A percentile compares a stretch with the other conserved stretches of the same genome.
phyloP scores from a whole-genome alignment of 129 eudicot species.

The sunflower (Helianthus annuus) region HanXRQr2.0-SUNRISE NC_035446.2:157513983-157514482 shows the following conservation, averaged over 20 bases:
- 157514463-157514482: no score
- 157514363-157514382: conserved; percentile 3
- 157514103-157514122: conserved; percentile 51
- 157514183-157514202: conserved; percentile 62
- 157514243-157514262: conserved; percentile 52
- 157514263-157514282: neutral
- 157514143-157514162: conserved; percentile 43
- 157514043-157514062: conserved; percentile 54
- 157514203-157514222: conserved; percentile 72
- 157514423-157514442: no score
- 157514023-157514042: conserved; percentile 69
- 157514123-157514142: conserved; percentile 57
- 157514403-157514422: neutral
- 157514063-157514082: conserved; percentile 73
- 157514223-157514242: conserved; percentile 53
- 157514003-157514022: conserved; percentile 51
- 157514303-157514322: neutral
- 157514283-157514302: no score
- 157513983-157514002: conserved; percentile 56
- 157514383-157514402: conserved; percentile 6
- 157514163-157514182: conserved; percentile 34
- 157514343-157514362: neutral
- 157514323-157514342: neutral
- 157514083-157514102: conserved; percentile 47
- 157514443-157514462: no score